Base-by-base conservation (phyloP, 345 rosid genomes). In the Hibiscus mutabilis region DNA sequence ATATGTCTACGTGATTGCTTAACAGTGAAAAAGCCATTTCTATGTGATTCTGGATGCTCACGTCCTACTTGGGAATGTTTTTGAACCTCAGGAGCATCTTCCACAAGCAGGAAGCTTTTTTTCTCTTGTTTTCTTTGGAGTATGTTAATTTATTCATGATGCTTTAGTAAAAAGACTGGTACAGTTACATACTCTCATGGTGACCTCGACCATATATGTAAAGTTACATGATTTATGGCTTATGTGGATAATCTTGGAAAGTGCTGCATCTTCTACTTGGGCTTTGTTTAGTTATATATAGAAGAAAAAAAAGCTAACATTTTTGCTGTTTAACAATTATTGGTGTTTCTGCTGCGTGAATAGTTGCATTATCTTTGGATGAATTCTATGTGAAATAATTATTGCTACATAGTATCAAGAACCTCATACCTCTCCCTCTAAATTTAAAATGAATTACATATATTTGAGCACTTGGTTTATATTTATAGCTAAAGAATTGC, bases 1-100 rank as follows among this genome's bases (percentile, higher is more conserved):
- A 51, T 51, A 51, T 51, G 21, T n/a, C n/a, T 29, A 60, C 1
- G 7, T 60, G 35, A 16, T 15, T 15, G 35, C 21, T 6, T 60
- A 1, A 5, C 7, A 21, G 7, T 6, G 10, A 56, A 9, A 16
- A 51, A 51, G 58, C 18, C 4, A 19, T 59, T 77, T 33, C 46
- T 47, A 21, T 74, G 35, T 79, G 64, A 53, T 56, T 73, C 12
- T 71, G 89, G 97, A 96, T 80, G 93, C 89, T 77, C 91, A 91
- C 62, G 83, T 91, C 21, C 76, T 94, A 25, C 89, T 94, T 63
- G 98, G 95, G 15, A 94, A 89, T 81, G 98, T 89, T 66, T 85
- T 91, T 79, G 93, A 93, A 77, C 91, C 96, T 55, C 75, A 85
- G 16, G 97, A 94, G 65, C 91, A 91, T 75, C 85, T 91, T 9